These are phyloP conservation scores for Talaromyces sp. DNA, from an alignment of 2,329 filamentous ascomycete species.

Conservation along the genomic window DNA sequence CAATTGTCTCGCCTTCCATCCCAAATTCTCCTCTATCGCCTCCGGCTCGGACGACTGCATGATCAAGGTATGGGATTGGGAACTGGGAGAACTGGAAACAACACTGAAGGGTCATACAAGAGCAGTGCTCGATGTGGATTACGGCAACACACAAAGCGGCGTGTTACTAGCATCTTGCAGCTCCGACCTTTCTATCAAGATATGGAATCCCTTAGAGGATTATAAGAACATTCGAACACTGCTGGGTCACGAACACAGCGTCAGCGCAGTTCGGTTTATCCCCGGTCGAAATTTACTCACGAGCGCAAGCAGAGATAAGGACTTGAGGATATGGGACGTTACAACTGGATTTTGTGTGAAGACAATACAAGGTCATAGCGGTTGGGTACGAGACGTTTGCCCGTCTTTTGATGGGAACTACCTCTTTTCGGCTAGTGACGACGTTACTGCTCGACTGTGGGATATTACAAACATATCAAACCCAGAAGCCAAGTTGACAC, in stretches of 20 bases:
- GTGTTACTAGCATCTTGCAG: conserved; percentile 78
- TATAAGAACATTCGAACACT: conserved; percentile 94
- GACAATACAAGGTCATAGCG: conserved; percentile 77
- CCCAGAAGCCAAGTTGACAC: conserved; percentile 68
- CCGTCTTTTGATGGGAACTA: conserved; percentile 79
- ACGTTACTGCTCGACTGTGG: conserved; percentile 78
- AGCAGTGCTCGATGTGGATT: conserved; percentile 82
- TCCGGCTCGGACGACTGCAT: conserved; percentile 88
- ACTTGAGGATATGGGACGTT: conserved; percentile 84
- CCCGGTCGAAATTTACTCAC: conserved; percentile 82
- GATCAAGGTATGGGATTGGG: conserved; percentile 98
- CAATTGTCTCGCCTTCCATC: conserved; percentile 87
- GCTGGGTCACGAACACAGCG: conserved; percentile 85
- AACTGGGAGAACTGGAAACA: conserved; percentile 80
- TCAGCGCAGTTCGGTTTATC: conserved; percentile 83
- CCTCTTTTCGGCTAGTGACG: conserved; percentile 75
- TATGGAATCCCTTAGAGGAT: conserved; percentile 87
- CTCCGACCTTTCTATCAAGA: conserved; percentile 85
- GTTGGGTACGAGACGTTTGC: conserved; percentile 86
- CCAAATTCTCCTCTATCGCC: conserved; percentile 81
- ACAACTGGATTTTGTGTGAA: conserved; percentile 89
- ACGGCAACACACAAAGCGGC: conserved; percentile 74
- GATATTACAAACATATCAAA: conserved; percentile 59
- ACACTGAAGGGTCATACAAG: conserved; percentile 92
- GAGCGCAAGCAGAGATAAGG: conserved; percentile 78